Evolutionary conservation across 495 filamentous ascomycete genomes (phyloP).

Genomic region (Aspergillus sparsus): DNA sequence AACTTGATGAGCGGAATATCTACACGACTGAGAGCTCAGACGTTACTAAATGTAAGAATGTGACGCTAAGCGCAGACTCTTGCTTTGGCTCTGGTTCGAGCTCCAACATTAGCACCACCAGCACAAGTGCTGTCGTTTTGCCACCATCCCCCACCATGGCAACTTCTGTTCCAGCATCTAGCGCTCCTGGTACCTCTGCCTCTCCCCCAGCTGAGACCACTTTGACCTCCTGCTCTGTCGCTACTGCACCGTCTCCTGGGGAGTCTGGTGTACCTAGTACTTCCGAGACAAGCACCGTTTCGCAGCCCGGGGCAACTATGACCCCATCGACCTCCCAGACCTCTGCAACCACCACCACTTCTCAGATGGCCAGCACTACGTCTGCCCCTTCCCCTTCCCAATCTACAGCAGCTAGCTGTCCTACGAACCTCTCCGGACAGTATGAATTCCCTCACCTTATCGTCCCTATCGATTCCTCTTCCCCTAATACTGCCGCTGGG

Average conservation of each 20-base stretch:
- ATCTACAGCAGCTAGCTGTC: conserved; percentile 41
- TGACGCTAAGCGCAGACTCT: conserved; percentile 51
- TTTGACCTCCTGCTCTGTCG: neutral
- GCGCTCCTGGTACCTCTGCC: neutral
- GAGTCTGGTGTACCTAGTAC: neutral
- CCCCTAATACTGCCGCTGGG: conserved; percentile 52
- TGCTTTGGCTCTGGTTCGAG: conserved; percentile 39
- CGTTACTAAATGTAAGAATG: conserved; percentile 46
- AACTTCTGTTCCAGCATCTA: conserved; percentile 8
- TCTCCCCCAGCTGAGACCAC: neutral
- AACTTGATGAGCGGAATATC: conserved; percentile 51
- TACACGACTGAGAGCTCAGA: conserved; percentile 49
- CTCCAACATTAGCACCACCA: conserved; percentile 12
- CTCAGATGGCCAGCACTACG: conserved; percentile 12
- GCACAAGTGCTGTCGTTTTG: conserved; percentile 3
- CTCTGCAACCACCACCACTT: conserved; percentile 13
- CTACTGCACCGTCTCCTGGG: neutral
- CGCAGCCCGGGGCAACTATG: neutral
- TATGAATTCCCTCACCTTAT: conserved; percentile 69
- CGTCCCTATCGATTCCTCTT: conserved; percentile 59
- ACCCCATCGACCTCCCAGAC: conserved; percentile 8
- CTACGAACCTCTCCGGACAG: conserved; percentile 50
- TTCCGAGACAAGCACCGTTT: neutral
- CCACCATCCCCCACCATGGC: conserved; percentile 14
- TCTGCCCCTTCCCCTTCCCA: conserved; percentile 11